Conservation (phyloP, 768 basidiomycete genomes). For the Panus rudis region DNA sequence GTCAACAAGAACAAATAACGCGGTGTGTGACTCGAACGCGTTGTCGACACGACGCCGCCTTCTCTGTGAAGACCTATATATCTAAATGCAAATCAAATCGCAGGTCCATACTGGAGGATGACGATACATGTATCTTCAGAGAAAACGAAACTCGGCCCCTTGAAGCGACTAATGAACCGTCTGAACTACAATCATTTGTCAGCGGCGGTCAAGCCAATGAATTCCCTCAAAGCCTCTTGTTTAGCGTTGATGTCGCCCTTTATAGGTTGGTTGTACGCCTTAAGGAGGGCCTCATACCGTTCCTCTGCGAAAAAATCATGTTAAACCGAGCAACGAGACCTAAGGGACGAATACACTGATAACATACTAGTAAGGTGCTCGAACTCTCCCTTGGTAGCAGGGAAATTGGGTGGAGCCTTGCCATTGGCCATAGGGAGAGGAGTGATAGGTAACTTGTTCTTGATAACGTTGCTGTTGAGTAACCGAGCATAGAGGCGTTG, state of each 20-base stretch:
- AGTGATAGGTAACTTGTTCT: slow-evolving; percentile 26
- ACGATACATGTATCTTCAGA: too few species aligned
- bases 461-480: slow-evolving; percentile 27
- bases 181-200: slow-evolving; percentile 1
- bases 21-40: too few species aligned
- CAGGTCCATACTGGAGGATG: too few species aligned
- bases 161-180: too few species aligned
- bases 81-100: too few species aligned
- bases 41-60: too few species aligned
- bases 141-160: too few species aligned
- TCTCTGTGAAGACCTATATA: too few species aligned
- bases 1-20: too few species aligned
- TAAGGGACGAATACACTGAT: not conserved
- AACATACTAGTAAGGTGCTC: slow-evolving; percentile 39
- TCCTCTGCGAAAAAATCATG: slow-evolving; percentile 32
- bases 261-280: slow-evolving; percentile 26
- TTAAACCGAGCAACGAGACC: not conserved
- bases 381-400: slow-evolving; percentile 34
- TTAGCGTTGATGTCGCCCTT: slow-evolving; percentile 35
- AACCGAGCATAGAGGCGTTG: slow-evolving; percentile 30
- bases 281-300: slow-evolving; percentile 32
- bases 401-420: slow-evolving; percentile 31
- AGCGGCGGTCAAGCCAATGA: slow-evolving; percentile 28
- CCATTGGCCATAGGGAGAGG: slow-evolving; percentile 26
- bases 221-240: slow-evolving; percentile 30